Conservation (phyloP, 352 stramenopile genomes). For the Phytophthora lateralis region DNA sequence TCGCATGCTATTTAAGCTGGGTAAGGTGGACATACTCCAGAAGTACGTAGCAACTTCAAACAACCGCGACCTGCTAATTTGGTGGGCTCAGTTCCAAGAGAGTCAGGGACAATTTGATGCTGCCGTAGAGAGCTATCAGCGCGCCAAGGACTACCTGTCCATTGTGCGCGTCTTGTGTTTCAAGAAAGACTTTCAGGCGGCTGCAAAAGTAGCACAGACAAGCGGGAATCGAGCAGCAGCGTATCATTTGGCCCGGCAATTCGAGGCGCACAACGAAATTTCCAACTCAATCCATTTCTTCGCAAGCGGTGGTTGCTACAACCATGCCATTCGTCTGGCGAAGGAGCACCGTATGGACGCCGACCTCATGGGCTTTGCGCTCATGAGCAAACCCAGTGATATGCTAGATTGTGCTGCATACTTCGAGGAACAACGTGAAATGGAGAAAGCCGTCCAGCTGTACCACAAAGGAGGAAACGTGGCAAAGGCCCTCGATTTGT, state of each 20-base stretch:
- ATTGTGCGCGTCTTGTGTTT: constrained; percentile 93
- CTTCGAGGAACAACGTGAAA: constrained; percentile 92
- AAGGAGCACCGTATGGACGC: constrained; percentile 90
- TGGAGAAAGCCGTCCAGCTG: constrained; percentile 94
- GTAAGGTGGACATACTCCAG: constrained; percentile 90
- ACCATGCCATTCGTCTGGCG: constrained; percentile 93
- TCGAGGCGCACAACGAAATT: constrained; percentile 83
- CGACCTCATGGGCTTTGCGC: constrained; percentile 92
- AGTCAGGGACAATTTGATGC: constrained; percentile 87
- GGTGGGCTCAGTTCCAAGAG: constrained; percentile 95
- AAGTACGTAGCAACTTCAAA: constrained; percentile 91
- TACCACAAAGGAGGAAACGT: constrained; percentile 94
- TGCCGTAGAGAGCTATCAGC: constrained; percentile 90
- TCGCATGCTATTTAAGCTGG: constrained; percentile 92
- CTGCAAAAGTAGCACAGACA: constrained; percentile 86
- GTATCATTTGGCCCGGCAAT: constrained; percentile 89
- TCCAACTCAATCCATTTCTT: constrained; percentile 93
- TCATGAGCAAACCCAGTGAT: constrained; percentile 86
- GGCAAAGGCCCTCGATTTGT: constrained; percentile 92
- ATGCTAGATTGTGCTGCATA: constrained; percentile 92
- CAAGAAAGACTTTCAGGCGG: constrained; percentile 87
- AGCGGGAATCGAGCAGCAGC: constrained; percentile 74
- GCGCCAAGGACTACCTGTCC: constrained; percentile 87
- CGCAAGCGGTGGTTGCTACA: constrained; percentile 87
- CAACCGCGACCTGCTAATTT: constrained; percentile 88